These are phyloP conservation scores for Neoboletus subvelutipes DNA, from an alignment of 768 basidiomycete genomes.

Conservation along the genomic window DNA sequence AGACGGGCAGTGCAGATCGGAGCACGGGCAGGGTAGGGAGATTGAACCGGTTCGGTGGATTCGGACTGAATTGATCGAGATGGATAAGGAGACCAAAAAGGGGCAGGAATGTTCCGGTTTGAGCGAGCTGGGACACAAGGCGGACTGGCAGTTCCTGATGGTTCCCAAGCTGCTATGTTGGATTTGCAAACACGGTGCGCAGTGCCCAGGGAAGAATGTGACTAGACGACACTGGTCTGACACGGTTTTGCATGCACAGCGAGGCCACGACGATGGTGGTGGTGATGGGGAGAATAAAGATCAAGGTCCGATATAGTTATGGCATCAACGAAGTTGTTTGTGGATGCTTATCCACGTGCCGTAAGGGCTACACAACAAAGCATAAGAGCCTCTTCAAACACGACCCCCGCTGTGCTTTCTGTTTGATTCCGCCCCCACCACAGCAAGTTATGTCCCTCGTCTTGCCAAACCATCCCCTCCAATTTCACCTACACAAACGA, in stretches of 20 bases:
- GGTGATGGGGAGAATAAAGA: neutral
- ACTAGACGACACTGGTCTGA: neutral
- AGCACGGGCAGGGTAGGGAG: neutral
- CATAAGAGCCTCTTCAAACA: slow-evolving; percentile 34
- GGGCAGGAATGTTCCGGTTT: slow-evolving; percentile 16
- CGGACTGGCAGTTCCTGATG: slow-evolving; percentile 29
- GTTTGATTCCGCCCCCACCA: slow-evolving; percentile 14
- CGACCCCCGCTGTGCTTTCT: slow-evolving; percentile 32
- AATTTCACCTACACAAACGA: slow-evolving; percentile 32
- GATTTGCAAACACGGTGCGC: neutral
- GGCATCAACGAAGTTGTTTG: slow-evolving; percentile 37
- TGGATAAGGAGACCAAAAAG: slow-evolving; percentile 22
- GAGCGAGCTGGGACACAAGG: slow-evolving; percentile 27
- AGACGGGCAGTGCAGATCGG: slow-evolving; percentile 18
- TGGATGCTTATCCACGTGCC: slow-evolving; percentile 37
- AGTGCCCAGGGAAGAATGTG: neutral
- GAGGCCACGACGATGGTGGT: neutral
- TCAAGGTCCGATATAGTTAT: slow-evolving; percentile 29
- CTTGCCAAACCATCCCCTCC: slow-evolving; percentile 10
- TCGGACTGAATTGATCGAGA: slow-evolving; percentile 20
- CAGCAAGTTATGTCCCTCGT: slow-evolving; percentile 23
- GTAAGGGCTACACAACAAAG: slow-evolving; percentile 36
- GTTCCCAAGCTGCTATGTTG: slow-evolving; percentile 26
- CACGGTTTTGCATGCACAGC: neutral
- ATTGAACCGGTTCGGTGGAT: slow-evolving; percentile 15